Percentiles rank a stretch among this genome's conserved stretches.
These are phyloP conservation scores for Solanum hybrid DNA, from an alignment of 305 asterid genomes.

Conservation along the genomic window DNA sequence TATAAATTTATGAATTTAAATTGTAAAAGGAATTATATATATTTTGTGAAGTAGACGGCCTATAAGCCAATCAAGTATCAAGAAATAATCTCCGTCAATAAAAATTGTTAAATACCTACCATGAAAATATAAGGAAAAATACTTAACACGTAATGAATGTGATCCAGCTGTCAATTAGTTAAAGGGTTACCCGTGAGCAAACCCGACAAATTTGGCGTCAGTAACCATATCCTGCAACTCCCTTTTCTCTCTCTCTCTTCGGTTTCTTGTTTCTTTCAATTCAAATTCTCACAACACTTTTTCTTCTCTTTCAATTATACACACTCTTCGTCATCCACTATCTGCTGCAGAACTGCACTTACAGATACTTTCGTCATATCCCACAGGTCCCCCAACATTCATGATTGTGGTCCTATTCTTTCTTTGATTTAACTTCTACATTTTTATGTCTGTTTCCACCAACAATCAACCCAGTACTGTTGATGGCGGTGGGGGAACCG, in stretches of 20 bases:
- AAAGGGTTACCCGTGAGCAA: neutral
- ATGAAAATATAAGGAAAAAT: neutral
- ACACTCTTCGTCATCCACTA: neutral
- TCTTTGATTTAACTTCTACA: neutral
- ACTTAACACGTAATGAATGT: neutral
- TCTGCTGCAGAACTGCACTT: neutral
- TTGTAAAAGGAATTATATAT: neutral
- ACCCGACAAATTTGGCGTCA: neutral
- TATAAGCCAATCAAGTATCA: neutral
- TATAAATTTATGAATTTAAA: neutral
- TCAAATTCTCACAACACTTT: neutral
- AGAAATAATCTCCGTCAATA: neutral
- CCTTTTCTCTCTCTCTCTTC: neutral
- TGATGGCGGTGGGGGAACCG: neutral
- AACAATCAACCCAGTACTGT: neutral
- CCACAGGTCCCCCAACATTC: neutral
- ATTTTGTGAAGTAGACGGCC: neutral
- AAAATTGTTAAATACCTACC: neutral
- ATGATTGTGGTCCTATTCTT: neutral
- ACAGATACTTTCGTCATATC: neutral
- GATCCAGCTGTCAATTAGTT: neutral
- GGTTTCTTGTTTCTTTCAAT: neutral
- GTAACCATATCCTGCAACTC: neutral
- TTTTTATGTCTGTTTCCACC: slow-evolving; percentile 14
- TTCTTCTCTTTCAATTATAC: neutral